Percentiles rank a stretch among this genome's conserved stretches.
phyloP scores from a whole-genome alignment of 2,329 filamentous ascomycete genomes.

The Exophiala sideris region DNA sequence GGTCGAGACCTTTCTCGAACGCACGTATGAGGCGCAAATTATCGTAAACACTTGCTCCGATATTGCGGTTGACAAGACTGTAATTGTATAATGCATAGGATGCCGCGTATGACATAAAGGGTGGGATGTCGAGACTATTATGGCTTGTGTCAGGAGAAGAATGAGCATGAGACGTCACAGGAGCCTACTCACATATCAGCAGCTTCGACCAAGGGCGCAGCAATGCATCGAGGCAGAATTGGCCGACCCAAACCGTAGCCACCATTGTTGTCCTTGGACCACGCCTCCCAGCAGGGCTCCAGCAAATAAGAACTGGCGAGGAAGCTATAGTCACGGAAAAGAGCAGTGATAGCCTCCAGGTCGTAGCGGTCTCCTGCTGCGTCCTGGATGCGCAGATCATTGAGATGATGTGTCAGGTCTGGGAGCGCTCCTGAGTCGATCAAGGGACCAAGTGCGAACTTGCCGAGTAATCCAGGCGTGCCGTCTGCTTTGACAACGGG shows the following conservation, averaged over 20 bases:
- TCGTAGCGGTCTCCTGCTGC: constrained; percentile 53
- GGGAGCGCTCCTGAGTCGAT: constrained; percentile 67
- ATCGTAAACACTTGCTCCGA: constrained; percentile 41
- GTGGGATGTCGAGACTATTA: constrained; percentile 68
- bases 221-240: constrained; percentile 68
- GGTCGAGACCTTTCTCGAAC: constrained; percentile 86
- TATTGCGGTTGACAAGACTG: constrained; percentile 53
- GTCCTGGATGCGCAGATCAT: constrained; percentile 55
- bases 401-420: constrained; percentile 70
- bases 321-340: constrained; percentile 91
- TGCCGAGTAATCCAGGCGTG: constrained; percentile 71
- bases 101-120: constrained; percentile 82
- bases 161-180: constrained; percentile 2
- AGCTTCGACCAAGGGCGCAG: constrained; percentile 77
- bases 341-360: constrained; percentile 74
- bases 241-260: constrained; percentile 75
- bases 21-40: constrained; percentile 81
- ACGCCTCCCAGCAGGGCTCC: constrained; percentile 82
- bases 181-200: constrained; percentile 72
- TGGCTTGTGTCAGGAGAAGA: constrained; percentile 26
- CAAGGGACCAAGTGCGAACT: constrained; percentile 69
- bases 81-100: constrained; percentile 64
- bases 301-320: constrained; percentile 84
- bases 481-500: constrained; percentile 74
- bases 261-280: constrained; percentile 56